Base-by-base conservation (phyloP, 768 basidiomycete genomes). In the Termitomyces sp. region DNA sequence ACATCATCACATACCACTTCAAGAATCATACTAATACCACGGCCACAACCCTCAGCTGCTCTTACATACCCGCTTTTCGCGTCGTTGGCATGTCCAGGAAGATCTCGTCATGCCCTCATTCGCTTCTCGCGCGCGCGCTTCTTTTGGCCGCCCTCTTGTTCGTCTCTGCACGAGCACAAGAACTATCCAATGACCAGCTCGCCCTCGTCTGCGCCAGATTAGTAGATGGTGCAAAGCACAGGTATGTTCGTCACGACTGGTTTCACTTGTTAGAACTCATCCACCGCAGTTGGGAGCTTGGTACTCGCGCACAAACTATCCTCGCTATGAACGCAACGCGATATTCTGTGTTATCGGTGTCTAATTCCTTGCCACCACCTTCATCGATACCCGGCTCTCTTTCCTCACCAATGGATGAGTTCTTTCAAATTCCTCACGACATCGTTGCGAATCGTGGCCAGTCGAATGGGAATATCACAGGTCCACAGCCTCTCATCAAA, bases 401-500 rank as follows among this genome's bases (percentile, higher is more conserved):
- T 6, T 67, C 69, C 3, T 61, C 69, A 12, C 69, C 72, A 1
- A 71, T 90, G 43, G 67, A 69, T 10, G 81, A 85, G 1, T 81
- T 90, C 31, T 79, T 87, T 58, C 61, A 74, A 31, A 86, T 90
- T 32, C 79, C 83, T 0, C 69, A 69, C 1, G 63, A 68, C 26
- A 73, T 83, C 22, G 81, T 90, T n/a, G 61, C 69, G 3, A 74
- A 75, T 54, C 81, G 82, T 34, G 64, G 77, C 12, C 42, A 53
- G 6, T 72, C 78, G 6, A 82, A 77, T 63, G 74, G 69, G 31
- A 71, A 75, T 31, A 63, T 72, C 14, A 67, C 70, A 2, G 81
- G 79, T 16, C 82, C 86, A 1, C 83, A 84, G 62, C 81, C 87
- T 0, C 73, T 93, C 18, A 70, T 85, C 6, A 63, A 71, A 3